Percentiles rank a stretch among this genome's conserved stretches.
phyloP scores from a whole-genome alignment of 345 rosid species.

The Noccaea bulbosa region DNA sequence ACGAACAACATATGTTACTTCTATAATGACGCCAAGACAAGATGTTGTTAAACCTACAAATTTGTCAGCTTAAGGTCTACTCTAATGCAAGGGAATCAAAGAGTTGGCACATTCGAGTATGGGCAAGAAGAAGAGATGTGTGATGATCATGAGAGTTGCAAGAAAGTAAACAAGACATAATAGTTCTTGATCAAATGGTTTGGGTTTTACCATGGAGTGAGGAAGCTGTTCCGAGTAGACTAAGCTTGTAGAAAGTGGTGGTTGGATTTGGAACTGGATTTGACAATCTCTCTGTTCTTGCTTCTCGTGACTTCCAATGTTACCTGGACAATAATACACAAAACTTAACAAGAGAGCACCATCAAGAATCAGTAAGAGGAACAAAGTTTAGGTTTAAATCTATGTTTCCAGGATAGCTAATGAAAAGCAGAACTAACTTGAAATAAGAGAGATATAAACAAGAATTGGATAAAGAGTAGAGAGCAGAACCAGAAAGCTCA shows the following conservation, averaged over 20 bases:
- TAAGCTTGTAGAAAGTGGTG: slow-evolving; percentile 50
- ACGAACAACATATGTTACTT: neutral
- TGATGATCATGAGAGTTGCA: neutral
- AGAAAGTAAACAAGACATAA: slow-evolving; percentile 7
- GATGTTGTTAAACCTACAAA: neutral
- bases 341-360: slow-evolving; percentile 34
- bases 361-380: slow-evolving; percentile 25
- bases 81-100: neutral
- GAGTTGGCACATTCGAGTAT: neutral
- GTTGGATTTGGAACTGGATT: slow-evolving; percentile 53
- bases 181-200: slow-evolving; percentile 26
- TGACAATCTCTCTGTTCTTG: slow-evolving; percentile 59
- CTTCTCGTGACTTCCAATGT: slow-evolving; percentile 65
- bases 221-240: slow-evolving; percentile 50
- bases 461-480: slow-evolving; percentile 4
- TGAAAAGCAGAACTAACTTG: neutral
- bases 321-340: slow-evolving; percentile 48
- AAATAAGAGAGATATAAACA: neutral
- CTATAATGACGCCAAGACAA: neutral
- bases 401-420: neutral
- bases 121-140: too few species aligned
- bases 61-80: too few species aligned
- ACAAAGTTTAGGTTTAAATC: neutral
- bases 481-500: slow-evolving; percentile 38
- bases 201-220: slow-evolving; percentile 56